Conservation (phyloP, 352 stramenopile species). For the Thalassiosira ordinaria region DNA sequence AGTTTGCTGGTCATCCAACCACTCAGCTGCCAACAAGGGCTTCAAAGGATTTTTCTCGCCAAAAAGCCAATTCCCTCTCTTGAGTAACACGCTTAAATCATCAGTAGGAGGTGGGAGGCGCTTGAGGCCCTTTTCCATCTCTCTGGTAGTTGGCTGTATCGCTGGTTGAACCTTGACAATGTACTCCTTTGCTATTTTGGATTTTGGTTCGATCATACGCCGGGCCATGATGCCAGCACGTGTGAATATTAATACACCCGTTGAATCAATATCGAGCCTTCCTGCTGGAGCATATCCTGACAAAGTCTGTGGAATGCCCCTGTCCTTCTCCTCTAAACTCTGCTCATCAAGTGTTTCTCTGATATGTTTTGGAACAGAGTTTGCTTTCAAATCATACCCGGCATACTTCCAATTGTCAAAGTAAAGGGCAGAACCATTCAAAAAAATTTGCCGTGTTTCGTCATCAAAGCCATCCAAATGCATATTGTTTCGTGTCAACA, state of each 20-base stretch:
- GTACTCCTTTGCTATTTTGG: constrained; percentile 80
- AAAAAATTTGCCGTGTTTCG: constrained; percentile 29
- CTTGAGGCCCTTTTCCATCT: constrained; percentile 51
- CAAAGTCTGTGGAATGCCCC: constrained; percentile 25
- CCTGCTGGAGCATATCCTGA: constrained; percentile 62
- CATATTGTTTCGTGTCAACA: constrained; percentile 59
- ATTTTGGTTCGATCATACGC: constrained; percentile 61
- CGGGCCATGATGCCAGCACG: constrained; percentile 63
- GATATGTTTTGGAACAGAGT: constrained; percentile 25
- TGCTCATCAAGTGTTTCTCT: constrained; percentile 11
- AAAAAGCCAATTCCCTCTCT: constrained; percentile 48
- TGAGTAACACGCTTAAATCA: constrained; percentile 52
- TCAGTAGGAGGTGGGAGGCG: constrained; percentile 40
- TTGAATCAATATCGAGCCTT: constrained; percentile 75
- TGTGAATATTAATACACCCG: constrained; percentile 77
- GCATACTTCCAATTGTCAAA: constrained; percentile 41
- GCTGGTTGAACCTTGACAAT: constrained; percentile 64
- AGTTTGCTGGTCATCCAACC: constrained; percentile 45
- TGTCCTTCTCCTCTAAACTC: constrained; percentile 3
- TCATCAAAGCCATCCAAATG: constrained; percentile 23
- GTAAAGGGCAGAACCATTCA: constrained; percentile 13
- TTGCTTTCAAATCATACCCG: constrained; percentile 25
- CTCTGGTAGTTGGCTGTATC: constrained; percentile 30
- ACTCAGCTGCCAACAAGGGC: constrained; percentile 60
- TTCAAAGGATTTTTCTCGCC: constrained; percentile 59